Evolutionary conservation across 2,329 filamentous ascomycete genomes (phyloP), one percentile per base, ranked within the genome.

Genomic region (Aspergillus brasiliensis): DNA sequence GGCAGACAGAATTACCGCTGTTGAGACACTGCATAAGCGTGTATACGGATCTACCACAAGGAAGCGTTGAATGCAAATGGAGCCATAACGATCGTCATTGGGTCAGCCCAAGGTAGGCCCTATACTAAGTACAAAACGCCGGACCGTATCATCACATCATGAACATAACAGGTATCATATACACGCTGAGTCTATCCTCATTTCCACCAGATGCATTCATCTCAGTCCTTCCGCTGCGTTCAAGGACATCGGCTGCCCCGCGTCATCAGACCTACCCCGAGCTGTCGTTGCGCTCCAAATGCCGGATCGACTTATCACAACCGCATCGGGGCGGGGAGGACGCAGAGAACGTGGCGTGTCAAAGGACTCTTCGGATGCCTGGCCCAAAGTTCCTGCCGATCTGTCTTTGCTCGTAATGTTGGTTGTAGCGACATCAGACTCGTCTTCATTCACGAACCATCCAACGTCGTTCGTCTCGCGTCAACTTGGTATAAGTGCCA

Each of bases 391-490:
- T 31, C 51, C 38, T 28, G 17, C 15, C 38, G 25, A 42, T 55
- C 38, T 54, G 44, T 52, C 49, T 34, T n/a, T 21, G 21, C 10
- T 15, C 25, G 34, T 37, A n/a, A 13, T n/a, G 13, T 27, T 28
- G 13, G 15, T 31, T 47, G 10, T 13, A 8, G n/a, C 13, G 15
- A 5, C 17, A 28, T 7, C 21, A n/a, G 19, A 17, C 13, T 40
- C 17, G n/a, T 5, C 23, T 57, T 75, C 71, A 76, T 65, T 77
- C 73, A 51, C 74, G 72, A 5, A 73, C 69, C 40, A 65, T 71
- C 80, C 80, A 82, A 65, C 80, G 72, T 66, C 79, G 71, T 63
- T 82, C 80, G 40, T 82, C 80, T 54, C 71, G 73, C 37, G 75
- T 74, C 69, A 81, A 73, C 69, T 80, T 81, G 42, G 67, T 73